Evolutionary conservation across 1,139 yeast genomes (phyloP).

Genomic region (Saccharomycopsis hybrid): DNA sequence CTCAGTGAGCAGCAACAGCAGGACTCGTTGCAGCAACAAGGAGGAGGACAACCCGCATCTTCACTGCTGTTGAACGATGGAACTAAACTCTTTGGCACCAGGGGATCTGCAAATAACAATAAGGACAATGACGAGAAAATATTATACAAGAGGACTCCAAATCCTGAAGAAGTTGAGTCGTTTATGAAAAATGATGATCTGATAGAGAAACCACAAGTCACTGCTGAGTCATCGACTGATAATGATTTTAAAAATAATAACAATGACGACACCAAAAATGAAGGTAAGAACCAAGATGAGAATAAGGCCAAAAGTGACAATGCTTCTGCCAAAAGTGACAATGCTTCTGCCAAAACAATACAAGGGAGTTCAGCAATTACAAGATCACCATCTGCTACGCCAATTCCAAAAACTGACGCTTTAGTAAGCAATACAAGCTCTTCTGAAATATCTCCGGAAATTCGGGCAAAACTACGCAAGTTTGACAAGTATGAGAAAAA

Average conservation of each 20-base stretch:
- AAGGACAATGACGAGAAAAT: constrained; percentile 10
- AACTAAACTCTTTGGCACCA: too few relatives aligned
- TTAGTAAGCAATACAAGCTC: constrained; percentile 24
- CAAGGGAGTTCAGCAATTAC: background rate
- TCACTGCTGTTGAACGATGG: too few relatives aligned
- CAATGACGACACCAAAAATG: constrained; percentile 12
- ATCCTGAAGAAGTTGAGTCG: constrained; percentile 22
- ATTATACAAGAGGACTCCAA: constrained; percentile 8
- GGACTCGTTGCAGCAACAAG: background rate
- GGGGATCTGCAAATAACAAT: background rate
- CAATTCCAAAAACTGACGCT: background rate
- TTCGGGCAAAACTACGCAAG: constrained; percentile 62
- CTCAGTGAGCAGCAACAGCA: constrained; percentile 21
- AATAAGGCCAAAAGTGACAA: constrained; percentile 2
- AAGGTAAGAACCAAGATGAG: constrained; percentile 19
- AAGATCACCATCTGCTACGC: background rate
- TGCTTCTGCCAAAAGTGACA: background rate
- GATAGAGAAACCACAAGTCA: too few relatives aligned
- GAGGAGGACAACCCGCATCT: background rate
- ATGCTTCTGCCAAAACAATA: background rate
- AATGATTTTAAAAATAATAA: constrained; percentile 1
- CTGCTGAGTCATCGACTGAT: background rate
- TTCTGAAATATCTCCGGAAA: constrained; percentile 37
- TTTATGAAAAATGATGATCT: constrained; percentile 12
- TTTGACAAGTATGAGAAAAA: constrained; percentile 85